Base-by-base conservation (phyloP, 345 rosid genomes). In the Tarenaya hassleriana region DNA sequence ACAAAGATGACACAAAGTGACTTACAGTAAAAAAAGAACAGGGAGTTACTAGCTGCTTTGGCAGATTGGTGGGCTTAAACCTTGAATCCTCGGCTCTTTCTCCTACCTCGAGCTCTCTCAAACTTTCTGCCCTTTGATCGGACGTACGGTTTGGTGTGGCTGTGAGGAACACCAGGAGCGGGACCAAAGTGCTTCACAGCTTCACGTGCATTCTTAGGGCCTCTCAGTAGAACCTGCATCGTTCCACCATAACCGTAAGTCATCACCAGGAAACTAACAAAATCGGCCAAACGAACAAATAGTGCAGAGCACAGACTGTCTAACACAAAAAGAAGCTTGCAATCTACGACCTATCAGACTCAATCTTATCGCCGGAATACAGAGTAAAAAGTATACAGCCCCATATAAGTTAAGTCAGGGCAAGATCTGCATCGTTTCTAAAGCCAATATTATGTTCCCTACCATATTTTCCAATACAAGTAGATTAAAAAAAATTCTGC, bases 101-200 rank as follows among this genome's bases (percentile, higher is more conserved):
- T 76, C 75, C 50, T 78, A 33, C 92, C 88, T 60, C 95, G 71
- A 31, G 82, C 88, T 56, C 50, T 83, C 71, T 80, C 84, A 64
- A 78, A 78, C 66, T 83, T 80, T 52, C 80, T 67, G 44, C 82
- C 85, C 74, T 73, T 76, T 4, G 80, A 40, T n/a, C 82, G 76
- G 17, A 83, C 84, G 47, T 77, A 80, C 8, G 91, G 87, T 54
- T 83, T 83, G 58, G 80, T 68, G 63, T 77, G 82, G 63, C 82
- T 80, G 73, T 80, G 91, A 10, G 91, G 91, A 44, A 83, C 87
- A 70, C 91, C 86, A 19, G 91, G 91, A 21, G 91, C 91, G 2
- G 84, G 84, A 41, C 91, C 91, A 34, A 83, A 83, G 64, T 83
- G 91, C 60, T 83, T 83, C 58, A 80, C 87, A 0, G 84, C 87